A percentile compares a stretch with the other conserved stretches of the same genome.
These are phyloP conservation scores for Rhododendron simsii DNA, from an alignment of 148 eudicot species.

Conservation along the genomic window DNA sequence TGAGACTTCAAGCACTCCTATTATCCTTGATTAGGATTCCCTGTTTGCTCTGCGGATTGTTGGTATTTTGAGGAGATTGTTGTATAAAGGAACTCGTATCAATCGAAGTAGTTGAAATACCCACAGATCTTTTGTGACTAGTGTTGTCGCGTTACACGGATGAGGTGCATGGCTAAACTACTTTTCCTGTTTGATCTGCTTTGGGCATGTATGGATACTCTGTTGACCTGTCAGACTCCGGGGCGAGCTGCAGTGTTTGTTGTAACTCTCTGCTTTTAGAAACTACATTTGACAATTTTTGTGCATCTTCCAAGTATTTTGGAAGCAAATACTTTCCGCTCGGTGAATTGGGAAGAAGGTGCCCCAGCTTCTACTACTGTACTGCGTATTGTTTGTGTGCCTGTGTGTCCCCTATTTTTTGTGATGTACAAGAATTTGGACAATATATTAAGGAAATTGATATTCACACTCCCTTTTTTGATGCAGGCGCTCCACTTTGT, in stretches of 20 bases:
- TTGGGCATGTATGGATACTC: neutral
- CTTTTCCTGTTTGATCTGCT: neutral
- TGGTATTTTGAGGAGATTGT: neutral
- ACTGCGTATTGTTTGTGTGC: neutral
- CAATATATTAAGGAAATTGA: too few species aligned
- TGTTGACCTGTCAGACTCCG: neutral
- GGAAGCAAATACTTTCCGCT: neutral
- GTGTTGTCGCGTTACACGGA: neutral
- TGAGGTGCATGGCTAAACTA: neutral
- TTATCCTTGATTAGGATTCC: neutral
- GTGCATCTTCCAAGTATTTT: neutral
- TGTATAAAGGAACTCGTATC: neutral
- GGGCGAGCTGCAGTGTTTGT: neutral
- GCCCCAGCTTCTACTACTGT: neutral
- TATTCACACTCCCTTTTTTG: too few species aligned
- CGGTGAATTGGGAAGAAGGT: neutral
- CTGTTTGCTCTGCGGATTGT: neutral
- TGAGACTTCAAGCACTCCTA: constrained; percentile 1
- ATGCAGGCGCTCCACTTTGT: too few species aligned
- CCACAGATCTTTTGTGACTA: neutral
- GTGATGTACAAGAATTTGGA: neutral
- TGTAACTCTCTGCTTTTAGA: neutral
- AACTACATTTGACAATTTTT: neutral
- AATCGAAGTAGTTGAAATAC: neutral
- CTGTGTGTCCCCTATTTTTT: neutral